Conservation (phyloP, 2,329 filamentous ascomycete species). For the Xylaria sp. region DNA sequence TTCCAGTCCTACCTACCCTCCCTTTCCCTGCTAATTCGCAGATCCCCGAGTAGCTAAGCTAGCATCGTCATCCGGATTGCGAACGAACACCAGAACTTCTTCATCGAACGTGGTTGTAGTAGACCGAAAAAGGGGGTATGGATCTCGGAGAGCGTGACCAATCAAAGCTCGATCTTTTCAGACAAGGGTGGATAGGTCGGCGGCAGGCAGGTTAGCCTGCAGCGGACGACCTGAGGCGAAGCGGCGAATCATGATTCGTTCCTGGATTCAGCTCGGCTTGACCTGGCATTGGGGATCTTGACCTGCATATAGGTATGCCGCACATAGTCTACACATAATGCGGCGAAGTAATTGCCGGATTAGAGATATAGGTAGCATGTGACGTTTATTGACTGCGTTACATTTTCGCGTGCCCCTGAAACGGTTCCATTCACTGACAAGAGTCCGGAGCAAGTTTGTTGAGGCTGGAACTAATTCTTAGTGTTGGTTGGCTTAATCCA, state of each 20-base stretch:
- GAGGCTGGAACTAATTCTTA: background rate
- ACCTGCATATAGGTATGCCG: constrained; percentile 7
- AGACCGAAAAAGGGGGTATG: background rate
- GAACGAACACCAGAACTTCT: background rate
- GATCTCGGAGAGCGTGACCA: constrained; percentile 19
- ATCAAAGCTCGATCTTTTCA: background rate
- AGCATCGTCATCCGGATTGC: constrained; percentile 14
- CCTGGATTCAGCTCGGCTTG: constrained; percentile 2
- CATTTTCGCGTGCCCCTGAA: constrained; percentile 9
- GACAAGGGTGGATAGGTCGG: background rate
- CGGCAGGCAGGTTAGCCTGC: background rate
- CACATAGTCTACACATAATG: background rate
- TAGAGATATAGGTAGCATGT: background rate
- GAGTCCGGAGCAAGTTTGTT: too few relatives aligned
- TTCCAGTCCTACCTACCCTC: background rate
- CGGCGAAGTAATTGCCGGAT: background rate
- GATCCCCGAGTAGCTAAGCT: background rate
- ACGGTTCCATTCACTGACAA: too few relatives aligned
- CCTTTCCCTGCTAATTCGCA: too few relatives aligned
- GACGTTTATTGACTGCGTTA: background rate
- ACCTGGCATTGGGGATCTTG: background rate
- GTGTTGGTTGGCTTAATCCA: background rate
- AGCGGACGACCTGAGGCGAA: constrained; percentile 10
- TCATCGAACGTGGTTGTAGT: background rate
- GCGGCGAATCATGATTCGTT: constrained; percentile 11